A percentile compares a stretch with the other conserved stretches of the same genome.
phyloP scores from a whole-genome alignment of 805 yeast species.

The Yamadazyma paraphyllophila region DNA sequence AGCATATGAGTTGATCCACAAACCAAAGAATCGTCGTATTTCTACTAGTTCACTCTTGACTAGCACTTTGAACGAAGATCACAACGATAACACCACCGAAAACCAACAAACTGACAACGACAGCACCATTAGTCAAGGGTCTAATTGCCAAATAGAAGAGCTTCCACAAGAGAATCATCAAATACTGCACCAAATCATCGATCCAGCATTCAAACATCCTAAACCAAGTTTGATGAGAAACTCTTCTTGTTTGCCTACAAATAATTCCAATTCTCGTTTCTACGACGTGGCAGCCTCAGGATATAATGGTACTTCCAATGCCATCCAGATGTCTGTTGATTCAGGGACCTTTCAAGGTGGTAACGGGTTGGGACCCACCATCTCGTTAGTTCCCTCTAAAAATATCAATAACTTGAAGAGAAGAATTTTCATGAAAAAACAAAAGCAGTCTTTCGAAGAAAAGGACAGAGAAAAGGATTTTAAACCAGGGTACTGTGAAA shows the following conservation, averaged over 20 bases:
- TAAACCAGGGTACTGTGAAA: slow-evolving; percentile 86
- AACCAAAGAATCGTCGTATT: slow-evolving; percentile 21
- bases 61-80: slow-evolving; percentile 3
- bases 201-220: slow-evolving; percentile 25
- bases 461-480: slow-evolving; percentile 21
- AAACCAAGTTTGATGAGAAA: slow-evolving; percentile 23
- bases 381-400: slow-evolving; percentile 55
- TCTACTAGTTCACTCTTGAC: slow-evolving; percentile 8
- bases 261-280: slow-evolving; percentile 31
- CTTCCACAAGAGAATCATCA: background rate
- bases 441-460: slow-evolving; percentile 25
- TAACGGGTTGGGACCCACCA: slow-evolving; percentile 62
- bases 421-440: slow-evolving; percentile 43
- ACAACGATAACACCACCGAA: background rate
- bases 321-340: slow-evolving; percentile 40
- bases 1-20: slow-evolving; percentile 31
- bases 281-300: slow-evolving; percentile 46
- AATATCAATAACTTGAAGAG: slow-evolving; percentile 48
- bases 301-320: slow-evolving; percentile 44
- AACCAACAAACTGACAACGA: slow-evolving; percentile 15
- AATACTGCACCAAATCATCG: background rate
- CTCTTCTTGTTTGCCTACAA: slow-evolving; percentile 37
- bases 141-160: slow-evolving; percentile 3
- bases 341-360: slow-evolving; percentile 40
- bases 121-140: slow-evolving; percentile 10